Base-by-base conservation (phyloP, 306 rosid species). In the Prunus fruticosa region DNA sequence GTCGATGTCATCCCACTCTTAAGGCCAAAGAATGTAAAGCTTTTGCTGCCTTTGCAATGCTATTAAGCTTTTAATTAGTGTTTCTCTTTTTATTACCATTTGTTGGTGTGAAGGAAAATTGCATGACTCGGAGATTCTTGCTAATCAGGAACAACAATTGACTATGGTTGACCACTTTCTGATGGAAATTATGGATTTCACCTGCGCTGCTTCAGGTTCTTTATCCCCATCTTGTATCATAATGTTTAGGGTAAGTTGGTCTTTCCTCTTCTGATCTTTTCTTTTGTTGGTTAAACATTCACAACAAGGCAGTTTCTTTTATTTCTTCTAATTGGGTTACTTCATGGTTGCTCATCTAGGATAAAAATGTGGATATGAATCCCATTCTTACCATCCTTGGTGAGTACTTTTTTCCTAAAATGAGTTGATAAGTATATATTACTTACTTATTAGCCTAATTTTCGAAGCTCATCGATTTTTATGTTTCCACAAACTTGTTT, bases 1-100 rank as follows among this genome's bases (percentile, higher is more conserved):
- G 89, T 85, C 23, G 88, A 89, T 54, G 84, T 80, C 13, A 71
- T 89, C 50, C 88, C 97, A 0, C 71, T 86, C 38, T 13, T 69
- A 18, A 75, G 82, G 2, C 74, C 70, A 2, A 14, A 18, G 1
- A 72, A 27, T 80, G 91, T 87, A 78, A 38, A 64, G 63, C 12
- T 18, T 30, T n/a, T 52, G 28, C 57, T 61, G 27, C 27, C 12
- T 53, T n/a, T 52, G n/a, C 14, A 69, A 27, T n/a, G 20, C 61
- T 10, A 14, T 46, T 46, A 47, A 16, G 45, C 22, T 27, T 47
- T 47, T 20, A 13, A 3, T 74, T 12, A 63, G 28, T 7, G 3
- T 38, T 6, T 41, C 6, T 27, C 11, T 3, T 20, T 14, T 11
- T 50, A 16, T 30, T 32, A 15, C 45, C 18, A 7, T 63, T 63